These are phyloP conservation scores for Gamarada debralockiae DNA, from an alignment of 495 filamentous ascomycete species.

Conservation along the genomic window DNA sequence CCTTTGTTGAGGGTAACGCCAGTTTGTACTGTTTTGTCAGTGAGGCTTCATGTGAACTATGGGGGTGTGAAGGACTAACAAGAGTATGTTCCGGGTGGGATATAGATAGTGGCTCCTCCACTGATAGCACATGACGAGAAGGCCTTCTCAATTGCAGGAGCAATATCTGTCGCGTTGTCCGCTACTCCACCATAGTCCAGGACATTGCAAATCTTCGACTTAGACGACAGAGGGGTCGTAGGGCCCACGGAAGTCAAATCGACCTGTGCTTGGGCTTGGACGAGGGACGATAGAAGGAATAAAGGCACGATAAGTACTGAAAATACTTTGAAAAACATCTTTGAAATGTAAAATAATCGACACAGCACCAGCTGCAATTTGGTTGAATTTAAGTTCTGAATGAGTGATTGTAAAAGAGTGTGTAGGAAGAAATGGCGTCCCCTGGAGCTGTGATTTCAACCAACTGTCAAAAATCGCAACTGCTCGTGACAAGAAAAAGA, in stretches of 20 bases:
- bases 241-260: slow-evolving; percentile 36
- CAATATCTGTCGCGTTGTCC: slow-evolving; percentile 40
- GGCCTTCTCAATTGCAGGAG: slow-evolving; percentile 36
- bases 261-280: no score
- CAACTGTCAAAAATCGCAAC: no score
- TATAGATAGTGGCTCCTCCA: background rate
- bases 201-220: slow-evolving; percentile 34
- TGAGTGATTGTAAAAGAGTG: no score
- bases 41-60: slow-evolving; percentile 28
- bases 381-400: no score
- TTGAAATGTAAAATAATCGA: no score
- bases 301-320: no score
- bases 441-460: no score
- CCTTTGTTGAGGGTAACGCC: slow-evolving; percentile 40
- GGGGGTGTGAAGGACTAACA: slow-evolving; percentile 33
- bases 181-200: slow-evolving; percentile 44
- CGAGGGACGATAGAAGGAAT: no score
- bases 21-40: slow-evolving; percentile 29
- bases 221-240: slow-evolving; percentile 28
- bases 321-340: no score
- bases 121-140: slow-evolving; percentile 26
- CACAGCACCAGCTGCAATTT: no score
- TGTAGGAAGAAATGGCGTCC: no score
- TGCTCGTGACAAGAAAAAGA: no score
- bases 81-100: slow-evolving; percentile 29